A percentile compares a stretch with the other conserved stretches of the same genome.
Conservation (phyloP, 2,329 filamentous ascomycete genomes). For the Talaromyces sp. region DNA sequence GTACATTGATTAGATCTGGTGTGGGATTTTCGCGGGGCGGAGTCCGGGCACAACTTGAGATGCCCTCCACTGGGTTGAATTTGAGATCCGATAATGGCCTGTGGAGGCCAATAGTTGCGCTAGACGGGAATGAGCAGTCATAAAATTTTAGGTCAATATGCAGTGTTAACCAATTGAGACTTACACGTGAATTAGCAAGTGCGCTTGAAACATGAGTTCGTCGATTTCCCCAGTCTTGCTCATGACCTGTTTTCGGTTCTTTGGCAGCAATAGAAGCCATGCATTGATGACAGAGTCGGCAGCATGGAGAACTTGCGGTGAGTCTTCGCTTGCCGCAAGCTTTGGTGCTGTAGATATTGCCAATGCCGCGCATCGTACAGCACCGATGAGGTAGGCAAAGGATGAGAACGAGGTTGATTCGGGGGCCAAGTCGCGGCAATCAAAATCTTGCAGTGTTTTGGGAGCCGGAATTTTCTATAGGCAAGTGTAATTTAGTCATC, state of each 20-base stretch:
- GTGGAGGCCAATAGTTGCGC: slow-evolving; percentile 32
- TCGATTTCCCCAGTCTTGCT: slow-evolving; percentile 20
- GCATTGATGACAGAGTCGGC: slow-evolving; percentile 34
- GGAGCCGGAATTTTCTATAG: slow-evolving; percentile 14
- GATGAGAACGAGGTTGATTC: slow-evolving; percentile 23
- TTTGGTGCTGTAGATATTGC: slow-evolving; percentile 23
- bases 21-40: slow-evolving; percentile 3
- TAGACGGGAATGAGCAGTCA: slow-evolving; percentile 9
- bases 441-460: slow-evolving; percentile 26
- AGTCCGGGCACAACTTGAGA: slow-evolving; percentile 31
- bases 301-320: slow-evolving; percentile 25
- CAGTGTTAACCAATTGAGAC: slow-evolving; percentile 1
- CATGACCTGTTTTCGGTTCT: slow-evolving; percentile 28
- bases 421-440: slow-evolving; percentile 25
- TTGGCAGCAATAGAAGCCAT: slow-evolving; percentile 35
- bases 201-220: slow-evolving; percentile 75
- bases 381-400: slow-evolving; percentile 28
- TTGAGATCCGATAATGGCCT: slow-evolving; percentile 36
- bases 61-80: slow-evolving; percentile 33
- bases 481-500: background rate
- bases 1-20: slow-evolving; percentile 28
- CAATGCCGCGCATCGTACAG: slow-evolving; percentile 18
- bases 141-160: no score
- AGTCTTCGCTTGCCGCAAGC: slow-evolving; percentile 16
- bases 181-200: slow-evolving; percentile 59